Evolutionary conservation across 1,284 basidiomycete species (phyloP).

Genomic region (Tilletia indica): DNA sequence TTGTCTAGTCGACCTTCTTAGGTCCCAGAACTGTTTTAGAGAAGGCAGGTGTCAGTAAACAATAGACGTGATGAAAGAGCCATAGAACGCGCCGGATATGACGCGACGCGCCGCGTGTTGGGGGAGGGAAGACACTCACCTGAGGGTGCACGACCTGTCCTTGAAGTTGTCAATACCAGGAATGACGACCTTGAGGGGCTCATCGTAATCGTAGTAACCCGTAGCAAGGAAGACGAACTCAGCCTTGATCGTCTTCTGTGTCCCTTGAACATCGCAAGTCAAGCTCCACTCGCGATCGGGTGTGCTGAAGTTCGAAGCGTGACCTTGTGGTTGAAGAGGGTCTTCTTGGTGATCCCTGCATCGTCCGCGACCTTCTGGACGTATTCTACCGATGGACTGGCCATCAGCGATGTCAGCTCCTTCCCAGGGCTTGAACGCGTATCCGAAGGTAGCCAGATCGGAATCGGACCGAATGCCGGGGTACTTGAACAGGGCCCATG

Average conservation of each 20-base stretch:
- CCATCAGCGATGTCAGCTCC: constrained; percentile 47
- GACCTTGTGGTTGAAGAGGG: constrained; percentile 40
- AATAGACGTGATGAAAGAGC: not conserved
- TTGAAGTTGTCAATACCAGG: constrained; percentile 50
- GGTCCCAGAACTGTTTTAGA: constrained; percentile 21
- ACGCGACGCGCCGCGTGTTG: not conserved
- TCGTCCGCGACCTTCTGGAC: constrained; percentile 43
- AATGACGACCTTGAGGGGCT: constrained; percentile 43
- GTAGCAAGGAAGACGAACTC: constrained; percentile 41
- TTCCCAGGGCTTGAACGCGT: constrained; percentile 42
- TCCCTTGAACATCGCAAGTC: constrained; percentile 27
- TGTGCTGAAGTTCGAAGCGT: constrained; percentile 32
- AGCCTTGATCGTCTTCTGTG: constrained; percentile 30
- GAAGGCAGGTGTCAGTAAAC: too few relatives aligned
- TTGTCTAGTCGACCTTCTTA: constrained; percentile 40
- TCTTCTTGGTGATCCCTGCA: constrained; percentile 42
- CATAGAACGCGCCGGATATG: not conserved
- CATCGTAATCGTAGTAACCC: constrained; percentile 53
- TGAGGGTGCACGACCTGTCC: constrained; percentile 50
- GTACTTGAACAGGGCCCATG: constrained; percentile 49
- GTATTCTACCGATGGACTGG: constrained; percentile 42
- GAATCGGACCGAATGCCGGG: constrained; percentile 33
- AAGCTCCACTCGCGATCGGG: constrained; percentile 43
- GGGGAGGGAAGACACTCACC: constrained; percentile 34
- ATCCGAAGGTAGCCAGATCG: constrained; percentile 31